Evolutionary conservation across 2,329 filamentous ascomycete species (phyloP).

Genomic region (Rutstroemia sydowiana): DNA sequence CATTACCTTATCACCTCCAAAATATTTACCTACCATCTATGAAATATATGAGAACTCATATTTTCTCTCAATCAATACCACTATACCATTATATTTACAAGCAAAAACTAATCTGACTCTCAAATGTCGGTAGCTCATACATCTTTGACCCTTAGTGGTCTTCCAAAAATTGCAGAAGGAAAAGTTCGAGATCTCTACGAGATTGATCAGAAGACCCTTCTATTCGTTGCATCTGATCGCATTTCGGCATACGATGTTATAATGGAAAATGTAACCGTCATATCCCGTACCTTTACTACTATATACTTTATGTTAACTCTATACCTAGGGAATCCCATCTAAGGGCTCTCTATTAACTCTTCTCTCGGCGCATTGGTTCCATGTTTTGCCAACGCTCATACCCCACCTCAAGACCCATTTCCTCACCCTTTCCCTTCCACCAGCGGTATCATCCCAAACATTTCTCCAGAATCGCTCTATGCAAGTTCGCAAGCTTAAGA

Average conservation of each 20-base stretch:
- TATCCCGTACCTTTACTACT: conserved; percentile 31
- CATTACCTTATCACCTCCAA: too few species aligned
- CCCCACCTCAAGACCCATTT: conserved; percentile 57
- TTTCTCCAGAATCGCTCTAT: conserved; percentile 50
- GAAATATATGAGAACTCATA: too few species aligned
- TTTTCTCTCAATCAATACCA: too few species aligned
- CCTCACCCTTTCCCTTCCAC: conserved; percentile 49
- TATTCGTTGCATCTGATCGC: conserved; percentile 81
- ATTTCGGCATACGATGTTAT: conserved; percentile 95
- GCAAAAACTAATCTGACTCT: neutral
- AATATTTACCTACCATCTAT: too few species aligned
- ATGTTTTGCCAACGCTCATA: conserved; percentile 47
- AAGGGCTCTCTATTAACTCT: conserved; percentile 63
- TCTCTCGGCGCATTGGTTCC: conserved; percentile 63
- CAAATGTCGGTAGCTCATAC: conserved; percentile 5
- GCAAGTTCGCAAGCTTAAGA: conserved; percentile 56
- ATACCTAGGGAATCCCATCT: conserved; percentile 52
- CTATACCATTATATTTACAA: neutral
- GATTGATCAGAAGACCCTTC: conserved; percentile 61
- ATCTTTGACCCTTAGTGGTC: conserved; percentile 1
- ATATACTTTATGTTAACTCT: neutral
- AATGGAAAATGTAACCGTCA: conserved; percentile 60
- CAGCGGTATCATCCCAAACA: conserved; percentile 35
- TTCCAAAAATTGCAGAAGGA: conserved; percentile 25
- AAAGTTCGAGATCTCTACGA: conserved; percentile 81